Percentiles rank a stretch among this genome's conserved stretches.
These are phyloP conservation scores for Hydnomerulius pinastri DNA, from an alignment of 768 basidiomycete species.

Conservation along the genomic window DNA sequence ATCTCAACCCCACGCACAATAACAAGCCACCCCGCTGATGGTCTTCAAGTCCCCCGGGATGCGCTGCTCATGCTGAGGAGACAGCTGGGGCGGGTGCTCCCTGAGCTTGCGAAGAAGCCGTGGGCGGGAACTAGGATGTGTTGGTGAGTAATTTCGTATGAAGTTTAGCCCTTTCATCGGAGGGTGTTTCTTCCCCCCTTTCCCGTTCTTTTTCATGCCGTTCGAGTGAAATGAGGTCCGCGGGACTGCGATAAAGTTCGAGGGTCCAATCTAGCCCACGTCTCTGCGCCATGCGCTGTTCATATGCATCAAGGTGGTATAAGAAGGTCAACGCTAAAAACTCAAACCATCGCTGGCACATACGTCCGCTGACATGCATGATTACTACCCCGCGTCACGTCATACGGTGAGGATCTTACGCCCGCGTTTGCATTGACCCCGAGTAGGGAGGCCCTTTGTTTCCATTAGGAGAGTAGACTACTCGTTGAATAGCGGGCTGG, in stretches of 20 bases:
- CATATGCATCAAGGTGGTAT: not conserved
- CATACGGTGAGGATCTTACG: not conserved
- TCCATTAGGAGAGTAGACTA: too few species aligned
- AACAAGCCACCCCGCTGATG: constrained; percentile 57
- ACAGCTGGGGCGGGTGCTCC: constrained; percentile 62
- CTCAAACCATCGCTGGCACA: not conserved
- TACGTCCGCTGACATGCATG: not conserved
- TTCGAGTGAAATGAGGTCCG: not conserved
- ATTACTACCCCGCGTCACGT: not conserved
- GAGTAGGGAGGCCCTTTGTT: too few species aligned
- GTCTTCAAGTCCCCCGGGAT: constrained; percentile 64
- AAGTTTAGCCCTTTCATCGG: too few species aligned
- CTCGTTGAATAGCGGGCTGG: too few species aligned
- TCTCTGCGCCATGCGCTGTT: not conserved
- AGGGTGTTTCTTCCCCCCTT: not conserved
- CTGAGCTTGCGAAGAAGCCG: constrained; percentile 72
- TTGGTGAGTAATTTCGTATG: constrained; percentile 56
- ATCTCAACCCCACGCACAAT: constrained; percentile 82
- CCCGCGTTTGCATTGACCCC: too few species aligned
- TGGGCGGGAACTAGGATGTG: constrained; percentile 79
- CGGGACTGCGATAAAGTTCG: not conserved
- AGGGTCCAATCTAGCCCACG: not conserved
- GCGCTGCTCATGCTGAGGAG: constrained; percentile 52
- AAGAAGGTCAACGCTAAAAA: not conserved
- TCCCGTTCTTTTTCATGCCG: not conserved